Base-by-base conservation (phyloP, 2,329 filamentous ascomycete species). In the Aspergillus neoniger region DNA sequence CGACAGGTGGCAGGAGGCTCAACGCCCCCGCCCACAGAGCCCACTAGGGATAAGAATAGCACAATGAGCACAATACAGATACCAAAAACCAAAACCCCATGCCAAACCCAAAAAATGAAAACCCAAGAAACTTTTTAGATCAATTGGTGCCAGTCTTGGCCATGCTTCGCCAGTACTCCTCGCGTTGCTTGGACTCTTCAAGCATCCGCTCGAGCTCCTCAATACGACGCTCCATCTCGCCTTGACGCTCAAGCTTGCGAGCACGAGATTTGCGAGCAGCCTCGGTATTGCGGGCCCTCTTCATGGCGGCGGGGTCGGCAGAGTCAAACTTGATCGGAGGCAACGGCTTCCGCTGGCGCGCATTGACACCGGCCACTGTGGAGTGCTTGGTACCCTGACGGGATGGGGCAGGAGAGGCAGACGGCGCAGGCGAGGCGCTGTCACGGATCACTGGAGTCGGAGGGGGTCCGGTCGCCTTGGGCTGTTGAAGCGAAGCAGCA, bases 251-350 rank as follows among this genome's bases (percentile, higher is more conserved):
- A 59, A 91, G 87, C 81, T 96, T 96, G 67, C 92, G 89, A 72
- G 92, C 89, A 55, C 94, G 89, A 61, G 92, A 96, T 80, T 96
- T 96, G 67, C 94, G 92, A 70, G 94, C 94, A 17, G 94, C 94
- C 75, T 96, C 85, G 8, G 92, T 96, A 77, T 97, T 98, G 67
- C 92, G 90, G 54, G 92, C 93, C 75, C 94, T 91, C 87, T 97
- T 97, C 83, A 93, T 86, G 19, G 91, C 92, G n/a, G 90, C 76
- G 9, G 85, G 85, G 71, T 97, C 93, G 44, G 69, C 79, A 0
- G 88, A 85, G 68, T 97, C 91, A 39, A 92, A 85, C 62, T 89
- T 80, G 74, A 96, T 93, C 6, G 89, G 88, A 64, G 90, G 88
- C 58, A 96, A 81, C 64, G 90, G 88, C 83, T 93, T 94, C 72